Evolutionary conservation across 805 yeast species (phyloP).

Genomic region (Metschnikowia peoriensis): DNA sequence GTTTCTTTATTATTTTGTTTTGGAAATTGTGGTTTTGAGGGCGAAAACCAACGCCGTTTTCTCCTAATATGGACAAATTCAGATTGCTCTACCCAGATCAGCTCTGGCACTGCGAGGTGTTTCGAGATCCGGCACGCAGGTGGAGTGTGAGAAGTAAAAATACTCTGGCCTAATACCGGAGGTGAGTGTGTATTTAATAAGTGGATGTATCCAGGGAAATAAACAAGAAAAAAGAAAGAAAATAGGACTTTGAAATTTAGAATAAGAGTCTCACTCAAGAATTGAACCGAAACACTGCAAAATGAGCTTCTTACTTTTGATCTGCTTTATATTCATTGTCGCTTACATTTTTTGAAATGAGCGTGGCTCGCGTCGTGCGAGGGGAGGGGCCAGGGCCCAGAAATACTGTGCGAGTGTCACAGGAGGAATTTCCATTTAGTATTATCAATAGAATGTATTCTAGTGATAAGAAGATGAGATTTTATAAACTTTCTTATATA

Average conservation of each 20-base stretch:
- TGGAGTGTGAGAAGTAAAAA: neutral
- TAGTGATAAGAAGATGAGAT: too few species aligned
- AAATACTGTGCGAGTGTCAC: too few species aligned
- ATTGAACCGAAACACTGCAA: too few species aligned
- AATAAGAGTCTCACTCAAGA: too few species aligned
- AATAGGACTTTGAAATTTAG: neutral
- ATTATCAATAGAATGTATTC: too few species aligned
- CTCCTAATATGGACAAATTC: too few species aligned
- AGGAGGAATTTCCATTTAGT: neutral
- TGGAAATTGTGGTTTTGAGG: neutral
- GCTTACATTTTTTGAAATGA: neutral
- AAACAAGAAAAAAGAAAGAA: neutral
- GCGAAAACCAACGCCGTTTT: neutral
- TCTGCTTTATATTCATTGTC: neutral
- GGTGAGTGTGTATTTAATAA: neutral
- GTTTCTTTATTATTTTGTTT: neutral
- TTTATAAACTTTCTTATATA: too few species aligned
- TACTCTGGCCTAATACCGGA: neutral
- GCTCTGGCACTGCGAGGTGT: neutral
- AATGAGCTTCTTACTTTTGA: too few species aligned
- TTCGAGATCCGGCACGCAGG: conserved; percentile 9
- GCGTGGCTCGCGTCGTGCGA: neutral
- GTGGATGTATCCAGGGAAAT: neutral
- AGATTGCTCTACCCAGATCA: neutral
- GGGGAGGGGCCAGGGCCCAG: too few species aligned